phyloP scores from a whole-genome alignment of 768 basidiomycete species.

The Cystobasidium tubakii region DNA sequence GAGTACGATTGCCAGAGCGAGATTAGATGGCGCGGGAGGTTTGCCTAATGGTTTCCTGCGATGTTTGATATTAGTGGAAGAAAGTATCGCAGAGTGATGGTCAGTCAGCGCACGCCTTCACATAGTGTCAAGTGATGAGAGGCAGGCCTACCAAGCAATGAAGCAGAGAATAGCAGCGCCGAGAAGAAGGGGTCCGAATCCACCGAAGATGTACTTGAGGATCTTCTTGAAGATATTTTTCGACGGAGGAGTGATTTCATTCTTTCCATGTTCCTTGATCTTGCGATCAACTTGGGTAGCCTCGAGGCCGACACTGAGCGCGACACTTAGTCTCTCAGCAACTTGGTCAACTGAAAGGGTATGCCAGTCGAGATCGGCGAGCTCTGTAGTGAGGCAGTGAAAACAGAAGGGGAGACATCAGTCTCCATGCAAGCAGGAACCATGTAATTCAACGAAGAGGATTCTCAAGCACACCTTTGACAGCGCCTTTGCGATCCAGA shows the following conservation, averaged over 20 bases:
- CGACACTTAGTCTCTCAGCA: conserved; percentile 53
- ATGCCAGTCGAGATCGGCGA: conserved; percentile 56
- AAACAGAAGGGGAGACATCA: neutral
- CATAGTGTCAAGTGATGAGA: neutral
- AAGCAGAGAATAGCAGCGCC: conserved; percentile 58
- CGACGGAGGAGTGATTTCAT: conserved; percentile 56
- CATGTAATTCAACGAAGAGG: neutral
- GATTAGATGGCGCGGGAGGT: conserved; percentile 57
- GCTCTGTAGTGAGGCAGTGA: conserved; percentile 43
- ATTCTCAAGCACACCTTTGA: conserved; percentile 23
- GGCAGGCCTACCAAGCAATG: conserved; percentile 51
- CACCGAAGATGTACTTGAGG: conserved; percentile 58
- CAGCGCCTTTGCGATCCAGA: neutral
- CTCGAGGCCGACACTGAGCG: conserved; percentile 56
- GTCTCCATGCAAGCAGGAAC: too few species aligned
- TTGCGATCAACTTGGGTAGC: conserved; percentile 54
- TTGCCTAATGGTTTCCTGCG: conserved; percentile 60
- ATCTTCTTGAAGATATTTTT: conserved; percentile 55
- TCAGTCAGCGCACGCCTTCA: neutral
- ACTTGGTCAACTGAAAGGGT: conserved; percentile 52
- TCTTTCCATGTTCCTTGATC: conserved; percentile 54
- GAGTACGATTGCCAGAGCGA: conserved; percentile 61
- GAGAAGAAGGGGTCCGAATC: conserved; percentile 60
- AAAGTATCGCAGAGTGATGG: neutral
- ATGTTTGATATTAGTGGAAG: conserved; percentile 38